phyloP scores from a whole-genome alignment of 2,329 filamentous ascomycete species.

The Trichoderma cornu-damae region DNA sequence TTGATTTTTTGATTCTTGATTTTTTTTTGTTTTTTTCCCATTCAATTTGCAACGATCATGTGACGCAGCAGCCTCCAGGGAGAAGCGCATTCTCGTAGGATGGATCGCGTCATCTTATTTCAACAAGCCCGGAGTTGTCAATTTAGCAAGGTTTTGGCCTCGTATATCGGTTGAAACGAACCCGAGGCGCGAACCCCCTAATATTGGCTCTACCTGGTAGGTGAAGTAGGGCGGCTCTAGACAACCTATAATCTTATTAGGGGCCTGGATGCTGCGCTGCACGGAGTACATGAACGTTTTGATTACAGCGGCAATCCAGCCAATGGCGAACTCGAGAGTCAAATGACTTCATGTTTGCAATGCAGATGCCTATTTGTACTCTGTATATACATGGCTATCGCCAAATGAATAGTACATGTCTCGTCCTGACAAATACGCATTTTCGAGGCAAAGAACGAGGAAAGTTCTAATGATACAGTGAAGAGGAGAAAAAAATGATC shows the following conservation, averaged over 20 bases:
- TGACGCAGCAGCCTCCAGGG: neutral
- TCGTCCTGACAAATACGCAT: neutral
- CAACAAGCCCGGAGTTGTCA: neutral
- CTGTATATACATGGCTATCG: constrained; percentile 1
- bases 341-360: neutral
- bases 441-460: neutral
- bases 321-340: neutral
- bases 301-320: neutral
- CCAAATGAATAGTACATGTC: neutral
- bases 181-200: neutral
- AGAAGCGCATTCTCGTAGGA: no score
- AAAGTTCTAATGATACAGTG: constrained; percentile 6
- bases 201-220: no score
- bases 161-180: neutral
- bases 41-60: neutral
- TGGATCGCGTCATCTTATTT: neutral
- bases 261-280: no score
- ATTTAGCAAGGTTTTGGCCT: neutral
- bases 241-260: neutral
- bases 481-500: neutral
- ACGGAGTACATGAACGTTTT: neutral
- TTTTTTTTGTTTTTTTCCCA: neutral
- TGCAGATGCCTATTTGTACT: neutral
- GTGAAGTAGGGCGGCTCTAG: neutral
- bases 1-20: neutral